Conservation (phyloP, 306 rosid species). For the Castanospermum australe region DNA sequence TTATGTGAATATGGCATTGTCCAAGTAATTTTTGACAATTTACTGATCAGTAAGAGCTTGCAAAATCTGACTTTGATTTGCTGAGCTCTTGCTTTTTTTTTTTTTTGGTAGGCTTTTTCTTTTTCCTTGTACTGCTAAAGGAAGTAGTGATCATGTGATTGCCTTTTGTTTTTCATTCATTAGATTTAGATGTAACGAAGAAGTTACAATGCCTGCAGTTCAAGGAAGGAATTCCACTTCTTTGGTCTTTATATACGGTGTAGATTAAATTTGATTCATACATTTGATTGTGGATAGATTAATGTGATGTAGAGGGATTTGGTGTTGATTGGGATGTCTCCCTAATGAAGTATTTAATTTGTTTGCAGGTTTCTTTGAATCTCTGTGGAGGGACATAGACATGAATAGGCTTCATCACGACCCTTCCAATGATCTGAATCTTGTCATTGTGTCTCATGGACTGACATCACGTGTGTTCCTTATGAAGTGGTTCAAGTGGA, state of each 20-base stretch:
- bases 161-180: background rate
- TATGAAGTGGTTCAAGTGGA: constrained; percentile 99
- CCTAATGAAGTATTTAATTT: background rate
- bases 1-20: too few species aligned
- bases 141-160: background rate
- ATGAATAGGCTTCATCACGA: constrained; percentile 71
- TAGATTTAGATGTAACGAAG: background rate
- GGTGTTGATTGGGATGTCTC: background rate
- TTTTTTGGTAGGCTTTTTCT: too few species aligned
- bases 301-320: background rate
- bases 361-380: constrained; percentile 81
- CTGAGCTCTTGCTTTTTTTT: too few species aligned
- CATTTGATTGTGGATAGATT: too few species aligned
- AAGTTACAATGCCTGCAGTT: background rate
- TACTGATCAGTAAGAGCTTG: too few species aligned
- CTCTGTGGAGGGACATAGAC: constrained; percentile 92
- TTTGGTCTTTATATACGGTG: background rate
- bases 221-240: background rate
- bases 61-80: too few species aligned
- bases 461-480: constrained; percentile 78
- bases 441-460: constrained; percentile 87
- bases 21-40: too few species aligned
- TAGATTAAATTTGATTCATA: background rate
- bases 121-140: background rate
- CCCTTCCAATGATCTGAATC: constrained; percentile 69